Percentiles rank a stretch among this genome's conserved stretches.
phyloP scores from a whole-genome alignment of 192 early-diverging fungal genomes.

The Entomortierella parvispora region DNA sequence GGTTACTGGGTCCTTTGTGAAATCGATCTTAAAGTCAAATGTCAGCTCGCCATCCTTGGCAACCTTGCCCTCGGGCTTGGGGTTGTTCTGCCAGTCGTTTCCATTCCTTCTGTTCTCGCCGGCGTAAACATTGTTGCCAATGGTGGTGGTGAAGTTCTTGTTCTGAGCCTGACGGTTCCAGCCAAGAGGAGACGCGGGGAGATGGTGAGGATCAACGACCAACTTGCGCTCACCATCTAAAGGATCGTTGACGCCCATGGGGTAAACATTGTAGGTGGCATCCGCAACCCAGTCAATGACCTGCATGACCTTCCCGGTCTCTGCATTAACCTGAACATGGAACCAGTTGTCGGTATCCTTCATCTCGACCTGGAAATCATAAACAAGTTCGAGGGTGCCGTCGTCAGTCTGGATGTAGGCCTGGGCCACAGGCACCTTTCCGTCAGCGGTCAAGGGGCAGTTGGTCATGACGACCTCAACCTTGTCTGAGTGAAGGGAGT shows the following conservation, averaged over 20 bases:
- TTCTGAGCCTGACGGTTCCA: constrained; percentile 77
- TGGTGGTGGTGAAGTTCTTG: constrained; percentile 73
- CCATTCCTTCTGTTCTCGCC: constrained; percentile 84
- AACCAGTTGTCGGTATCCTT: constrained; percentile 80
- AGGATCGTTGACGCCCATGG: constrained; percentile 86
- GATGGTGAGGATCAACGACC: constrained; percentile 62
- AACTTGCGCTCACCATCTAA: constrained; percentile 67
- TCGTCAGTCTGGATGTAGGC: constrained; percentile 72
- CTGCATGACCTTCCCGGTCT: constrained; percentile 67
- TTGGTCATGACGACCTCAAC: constrained; percentile 52
- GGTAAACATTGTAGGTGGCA: constrained; percentile 83
- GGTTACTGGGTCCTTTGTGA: constrained; percentile 66
- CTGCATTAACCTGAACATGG: constrained; percentile 73
- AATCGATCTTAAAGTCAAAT: constrained; percentile 84
- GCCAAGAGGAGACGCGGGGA: constrained; percentile 69
- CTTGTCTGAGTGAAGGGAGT: constrained; percentile 50
- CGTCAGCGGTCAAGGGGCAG: constrained; percentile 61
- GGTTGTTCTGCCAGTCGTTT: constrained; percentile 76
- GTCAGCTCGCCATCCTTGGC: constrained; percentile 52
- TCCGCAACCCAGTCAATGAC: constrained; percentile 90
- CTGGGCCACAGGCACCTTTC: constrained; percentile 67
- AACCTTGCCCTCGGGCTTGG: constrained; percentile 73
- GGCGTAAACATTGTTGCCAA: constrained; percentile 94
- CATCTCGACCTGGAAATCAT: constrained; percentile 85
- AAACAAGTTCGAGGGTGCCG: constrained; percentile 74